Base-by-base conservation (phyloP, 345 rosid genomes). In the Viola odorata region DNA sequence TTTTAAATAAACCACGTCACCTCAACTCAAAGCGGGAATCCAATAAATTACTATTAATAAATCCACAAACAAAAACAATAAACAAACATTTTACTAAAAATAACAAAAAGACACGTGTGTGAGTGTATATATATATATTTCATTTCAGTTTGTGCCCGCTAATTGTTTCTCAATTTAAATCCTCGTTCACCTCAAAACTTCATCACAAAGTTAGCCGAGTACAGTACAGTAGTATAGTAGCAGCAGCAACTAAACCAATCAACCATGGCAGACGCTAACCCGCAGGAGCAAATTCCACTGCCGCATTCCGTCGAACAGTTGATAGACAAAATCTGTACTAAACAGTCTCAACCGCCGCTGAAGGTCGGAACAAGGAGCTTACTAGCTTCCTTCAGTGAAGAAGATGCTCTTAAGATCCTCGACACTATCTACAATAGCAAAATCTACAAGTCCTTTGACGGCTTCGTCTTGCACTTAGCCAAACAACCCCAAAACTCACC, bases 251-350 rank as follows among this genome's bases (percentile, higher is more conserved):
- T 0, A 2, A 47, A 47, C 50, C 11, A 47, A 47, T 6, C 47
- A 44, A 47, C 57, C 41, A 60, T 60, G 64, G 55, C 16, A 12
- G n/a, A 60, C 45, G 6, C 54, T 23, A 6, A 36, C 10, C 41
- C 17, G 10, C 63, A 41, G 37, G 37, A 9, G 8, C 61, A 16
- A 47, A 7, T 44, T 32, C n/a, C 39, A 3, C 51, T 49, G 47
- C 62, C 62, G 47, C 48, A 4, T 14, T 12, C 71, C 0, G 77
- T 82, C 6, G 86, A 84, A 61, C 60, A 47, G 0, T 12, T 59
- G 13, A 71, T 88, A 3, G 44, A 9, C 6, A 58, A n/a, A 58
- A 82, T 88, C 5, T 80, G 82, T 60, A 10, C 0, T 0, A 73
- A 73, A 42, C 80, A 78, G 67, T 58, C 49, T 0, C 59, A 50